Evolutionary conservation across 2,329 filamentous ascomycete genomes (phyloP).

Genomic region (Neonectria coccinea): DNA sequence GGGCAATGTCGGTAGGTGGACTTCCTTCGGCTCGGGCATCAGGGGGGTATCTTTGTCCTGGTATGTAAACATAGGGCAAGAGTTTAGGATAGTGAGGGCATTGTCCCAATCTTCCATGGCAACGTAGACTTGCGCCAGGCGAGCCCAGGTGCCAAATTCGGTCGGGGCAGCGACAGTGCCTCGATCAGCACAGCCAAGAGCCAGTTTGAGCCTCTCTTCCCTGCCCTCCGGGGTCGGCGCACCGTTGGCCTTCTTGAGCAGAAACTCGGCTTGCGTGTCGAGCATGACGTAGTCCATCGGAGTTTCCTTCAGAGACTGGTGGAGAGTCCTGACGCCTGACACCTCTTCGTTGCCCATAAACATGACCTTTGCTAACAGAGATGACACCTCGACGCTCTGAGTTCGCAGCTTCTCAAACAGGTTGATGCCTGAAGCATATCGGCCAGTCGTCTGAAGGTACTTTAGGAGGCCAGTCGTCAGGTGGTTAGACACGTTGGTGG

Average conservation of each 20-base stretch:
- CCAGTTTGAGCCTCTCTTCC: constrained; percentile 81
- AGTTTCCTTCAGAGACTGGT: constrained; percentile 88
- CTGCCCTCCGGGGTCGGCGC: constrained; percentile 66
- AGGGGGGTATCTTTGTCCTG: constrained; percentile 97
- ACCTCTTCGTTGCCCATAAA: constrained; percentile 98
- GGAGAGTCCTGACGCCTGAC: constrained; percentile 88
- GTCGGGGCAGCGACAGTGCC: constrained; percentile 95
- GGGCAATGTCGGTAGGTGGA: constrained; percentile 85
- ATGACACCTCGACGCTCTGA: constrained; percentile 93
- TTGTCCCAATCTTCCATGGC: constrained; percentile 96
- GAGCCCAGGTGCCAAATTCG: constrained; percentile 97
- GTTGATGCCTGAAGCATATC: constrained; percentile 95
- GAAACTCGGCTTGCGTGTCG: constrained; percentile 92
- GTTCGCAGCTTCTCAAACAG: constrained; percentile 95
- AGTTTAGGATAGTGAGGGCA: constrained; percentile 93
- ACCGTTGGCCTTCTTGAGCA: constrained; percentile 81
- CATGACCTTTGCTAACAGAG: constrained; percentile 88
- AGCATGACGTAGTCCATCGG: constrained; percentile 99
- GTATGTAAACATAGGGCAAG: constrained; percentile 99
- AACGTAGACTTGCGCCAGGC: constrained; percentile 93
- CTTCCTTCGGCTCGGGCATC: constrained; percentile 91
- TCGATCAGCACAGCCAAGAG: constrained; percentile 91
- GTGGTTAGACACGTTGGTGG: constrained; percentile 96
- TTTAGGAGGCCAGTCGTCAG: constrained; percentile 91
- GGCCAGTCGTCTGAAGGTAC: constrained; percentile 95